phyloP scores from a whole-genome alignment of 2,329 filamentous ascomycete species.

The Monilinia polystroma region DNA sequence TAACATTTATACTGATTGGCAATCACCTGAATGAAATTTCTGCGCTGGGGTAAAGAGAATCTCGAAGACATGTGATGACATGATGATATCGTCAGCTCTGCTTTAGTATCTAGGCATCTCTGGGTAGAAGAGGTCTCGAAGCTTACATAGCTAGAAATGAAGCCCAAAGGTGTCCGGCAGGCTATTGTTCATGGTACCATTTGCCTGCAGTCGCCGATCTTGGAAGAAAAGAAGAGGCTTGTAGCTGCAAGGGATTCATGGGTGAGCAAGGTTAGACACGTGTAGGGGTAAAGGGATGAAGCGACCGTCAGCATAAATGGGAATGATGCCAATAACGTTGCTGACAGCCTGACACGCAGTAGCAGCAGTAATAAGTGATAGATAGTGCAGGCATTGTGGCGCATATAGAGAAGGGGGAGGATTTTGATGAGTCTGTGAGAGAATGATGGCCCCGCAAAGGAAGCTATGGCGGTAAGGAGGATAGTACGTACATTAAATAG shows the following conservation, averaged over 20 bases:
- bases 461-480: neutral
- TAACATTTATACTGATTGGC: neutral
- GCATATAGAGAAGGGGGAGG: neutral
- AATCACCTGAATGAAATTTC: neutral
- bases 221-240: neutral
- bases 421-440: slow-evolving; percentile 5
- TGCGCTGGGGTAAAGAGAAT: neutral
- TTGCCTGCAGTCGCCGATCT: slow-evolving; percentile 5
- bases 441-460: neutral
- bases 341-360: slow-evolving; percentile 4
- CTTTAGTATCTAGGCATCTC: neutral
- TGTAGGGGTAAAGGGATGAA: neutral
- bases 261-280: too few species aligned
- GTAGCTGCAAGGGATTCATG: neutral
- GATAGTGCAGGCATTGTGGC: neutral
- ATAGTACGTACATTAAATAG: neutral
- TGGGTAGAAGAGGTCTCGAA: neutral
- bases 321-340: neutral
- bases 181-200: neutral
- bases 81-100: slow-evolving; percentile 9
- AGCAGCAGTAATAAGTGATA: neutral
- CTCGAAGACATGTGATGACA: neutral
- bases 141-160: neutral
- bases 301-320: slow-evolving; percentile 3
- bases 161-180: neutral